A percentile compares a stretch with the other conserved stretches of the same genome.
phyloP scores from a whole-genome alignment of 805 yeast genomes.

The Saturnispora kantuleensis region DNA sequence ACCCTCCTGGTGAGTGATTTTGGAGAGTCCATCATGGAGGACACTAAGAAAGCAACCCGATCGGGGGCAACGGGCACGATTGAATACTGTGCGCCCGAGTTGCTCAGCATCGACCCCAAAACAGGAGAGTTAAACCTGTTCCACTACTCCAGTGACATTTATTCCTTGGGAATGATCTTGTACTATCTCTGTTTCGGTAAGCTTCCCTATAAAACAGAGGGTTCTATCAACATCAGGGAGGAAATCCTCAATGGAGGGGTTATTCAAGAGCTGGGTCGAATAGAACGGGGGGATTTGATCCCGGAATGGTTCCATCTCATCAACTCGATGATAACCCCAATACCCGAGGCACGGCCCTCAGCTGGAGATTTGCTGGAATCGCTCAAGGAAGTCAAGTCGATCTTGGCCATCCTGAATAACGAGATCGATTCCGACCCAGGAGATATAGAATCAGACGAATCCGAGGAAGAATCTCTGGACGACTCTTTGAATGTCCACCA shows the following conservation, averaged over 20 bases:
- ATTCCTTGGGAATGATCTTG: conserved; percentile 76
- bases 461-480: background rate
- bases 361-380: no score
- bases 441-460: conserved; percentile 1
- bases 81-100: conserved; percentile 83
- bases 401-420: background rate
- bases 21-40: conserved; percentile 78
- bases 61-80: conserved; percentile 84
- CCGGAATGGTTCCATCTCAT: conserved; percentile 27
- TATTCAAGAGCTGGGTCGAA: conserved; percentile 17
- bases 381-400: no score
- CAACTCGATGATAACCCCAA: conserved; percentile 11
- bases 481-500: conserved; percentile 2
- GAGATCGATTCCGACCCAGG: conserved; percentile 20
- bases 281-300: conserved; percentile 26
- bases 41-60: conserved; percentile 36
- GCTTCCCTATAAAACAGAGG: conserved; percentile 42
- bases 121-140: conserved; percentile 40
- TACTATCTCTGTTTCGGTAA: conserved; percentile 63
- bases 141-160: conserved; percentile 65
- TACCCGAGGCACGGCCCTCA: no score
- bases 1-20: conserved; percentile 76
- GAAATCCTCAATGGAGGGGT: conserved; percentile 19
- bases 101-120: conserved; percentile 30
- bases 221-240: conserved; percentile 16